Base-by-base conservation (phyloP, 2,329 filamentous ascomycete genomes). In the Nemania abortiva region DNA sequence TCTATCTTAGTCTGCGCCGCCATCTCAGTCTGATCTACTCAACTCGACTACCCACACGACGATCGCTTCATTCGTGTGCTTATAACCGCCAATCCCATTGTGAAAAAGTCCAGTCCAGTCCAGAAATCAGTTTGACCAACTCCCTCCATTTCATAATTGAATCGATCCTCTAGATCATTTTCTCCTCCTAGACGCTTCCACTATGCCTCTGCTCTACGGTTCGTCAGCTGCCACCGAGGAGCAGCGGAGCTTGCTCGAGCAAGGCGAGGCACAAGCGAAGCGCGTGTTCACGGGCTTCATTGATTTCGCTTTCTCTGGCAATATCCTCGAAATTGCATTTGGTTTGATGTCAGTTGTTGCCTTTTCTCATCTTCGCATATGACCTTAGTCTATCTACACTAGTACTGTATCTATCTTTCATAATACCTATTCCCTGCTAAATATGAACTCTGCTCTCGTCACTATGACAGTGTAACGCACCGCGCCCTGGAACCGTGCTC, bases 271-370 rank as follows among this genome's bases (percentile, higher is more conserved):
- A 63, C 81, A 81, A 62, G 85, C 87, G 27, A 81, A 83, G 70
- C 83, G 83, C 68, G 81, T 88, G 65, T 90, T 87, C 83, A 82
- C 87, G 39, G 89, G 89, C 47, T 93, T 93, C 77, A 78, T 90
- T 73, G 90, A 92, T 77, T 94, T 93, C 79, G 91, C 90, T 0
- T 87, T 92, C 63, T 88, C 91, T 71, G 91, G 92, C 66, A 93
- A 93, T 74, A 91, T 93, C 56, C 84, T 94, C 29, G 89, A 93
- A 78, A 91, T 94, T 68, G 91, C 91, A 18, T 89, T 93, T 73
- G 91, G 91, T 73, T 82, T 93, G 72, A 93, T 94, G 90, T 92
- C 76, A 78, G 84, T 80, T 22, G 22, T 24, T n/a, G 18, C 29
- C 7, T 53, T 20, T 58, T 20, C 22, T 53, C 37, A 37, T 27